Evolutionary conservation across 2,329 filamentous ascomycete genomes (phyloP).

Genomic region (Aspergillus neotritici): DNA sequence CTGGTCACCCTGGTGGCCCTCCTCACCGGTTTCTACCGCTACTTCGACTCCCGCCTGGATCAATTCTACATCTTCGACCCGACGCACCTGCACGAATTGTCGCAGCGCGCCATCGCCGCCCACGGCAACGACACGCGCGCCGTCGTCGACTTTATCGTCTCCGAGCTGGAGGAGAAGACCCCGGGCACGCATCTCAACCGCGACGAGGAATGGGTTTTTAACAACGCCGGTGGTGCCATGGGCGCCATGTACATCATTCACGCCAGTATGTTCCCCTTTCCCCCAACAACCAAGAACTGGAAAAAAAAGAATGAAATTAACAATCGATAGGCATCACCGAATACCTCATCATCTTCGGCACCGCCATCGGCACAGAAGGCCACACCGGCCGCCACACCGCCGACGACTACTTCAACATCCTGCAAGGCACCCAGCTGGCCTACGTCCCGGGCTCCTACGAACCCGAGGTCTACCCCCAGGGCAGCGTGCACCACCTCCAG

Average conservation of each 20-base stretch:
- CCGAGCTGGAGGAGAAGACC: slow-evolving; percentile 55
- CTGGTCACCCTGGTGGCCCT: slow-evolving; percentile 32
- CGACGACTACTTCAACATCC: slow-evolving; percentile 92
- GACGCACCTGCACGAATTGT: slow-evolving; percentile 62
- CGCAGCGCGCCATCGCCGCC: slow-evolving; percentile 57
- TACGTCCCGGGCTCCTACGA: slow-evolving; percentile 36
- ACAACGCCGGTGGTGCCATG: slow-evolving; percentile 89
- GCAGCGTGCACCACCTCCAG: slow-evolving; percentile 34
- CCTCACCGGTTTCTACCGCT: slow-evolving; percentile 33
- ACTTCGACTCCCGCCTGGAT: slow-evolving; percentile 34
- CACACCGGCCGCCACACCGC: slow-evolving; percentile 84
- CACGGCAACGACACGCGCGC: slow-evolving; percentile 70
- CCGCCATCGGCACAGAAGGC: slow-evolving; percentile 67
- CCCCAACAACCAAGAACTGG: no score
- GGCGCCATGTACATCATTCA: slow-evolving; percentile 87
- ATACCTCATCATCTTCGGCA: slow-evolving; percentile 78
- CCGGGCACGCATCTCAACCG: slow-evolving; percentile 54
- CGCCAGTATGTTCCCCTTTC: slow-evolving; percentile 59
- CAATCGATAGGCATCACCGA: slow-evolving; percentile 58
- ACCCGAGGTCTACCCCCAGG: slow-evolving; percentile 34
- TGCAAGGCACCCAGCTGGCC: slow-evolving; percentile 44
- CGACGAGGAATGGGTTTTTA: slow-evolving; percentile 81
- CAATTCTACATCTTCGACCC: slow-evolving; percentile 70
- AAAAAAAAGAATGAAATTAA: no score
- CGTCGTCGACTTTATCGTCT: slow-evolving; percentile 64